Evolutionary conservation across 2,329 filamentous ascomycete genomes (phyloP).

Genomic region (Colletotrichum sp.): DNA sequence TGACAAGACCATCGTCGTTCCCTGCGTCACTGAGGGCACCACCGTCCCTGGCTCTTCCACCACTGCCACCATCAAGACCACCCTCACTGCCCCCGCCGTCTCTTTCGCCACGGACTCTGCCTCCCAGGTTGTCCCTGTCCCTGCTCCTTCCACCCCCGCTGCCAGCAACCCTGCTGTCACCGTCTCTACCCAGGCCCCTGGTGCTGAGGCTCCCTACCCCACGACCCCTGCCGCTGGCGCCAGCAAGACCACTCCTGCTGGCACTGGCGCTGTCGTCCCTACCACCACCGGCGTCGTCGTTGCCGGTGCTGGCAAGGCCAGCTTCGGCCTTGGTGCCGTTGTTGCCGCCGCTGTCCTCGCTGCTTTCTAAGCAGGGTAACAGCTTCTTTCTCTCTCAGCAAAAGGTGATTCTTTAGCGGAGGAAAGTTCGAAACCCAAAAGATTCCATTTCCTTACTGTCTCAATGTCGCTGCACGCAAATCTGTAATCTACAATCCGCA

Average conservation of each 20-base stretch:
- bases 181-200: slow-evolving; percentile 24
- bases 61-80: slow-evolving; percentile 55
- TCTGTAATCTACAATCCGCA: slow-evolving; percentile 19
- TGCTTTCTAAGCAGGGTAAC: slow-evolving; percentile 24
- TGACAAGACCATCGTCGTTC: slow-evolving; percentile 51
- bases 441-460: slow-evolving; percentile 25
- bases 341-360: slow-evolving; percentile 48
- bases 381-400: background rate
- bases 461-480: slow-evolving; percentile 21
- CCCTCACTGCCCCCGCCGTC: slow-evolving; percentile 58
- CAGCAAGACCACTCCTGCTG: slow-evolving; percentile 27
- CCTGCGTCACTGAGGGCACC: slow-evolving; percentile 53
- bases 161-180: slow-evolving; percentile 22
- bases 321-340: slow-evolving; percentile 50
- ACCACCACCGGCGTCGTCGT: slow-evolving; percentile 36
- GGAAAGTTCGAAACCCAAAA: slow-evolving; percentile 20
- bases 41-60: slow-evolving; percentile 49
- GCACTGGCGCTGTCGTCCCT: slow-evolving; percentile 38
- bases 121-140: slow-evolving; percentile 42
- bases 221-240: slow-evolving; percentile 29
- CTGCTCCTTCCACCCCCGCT: slow-evolving; percentile 38
- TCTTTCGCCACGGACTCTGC: slow-evolving; percentile 45
- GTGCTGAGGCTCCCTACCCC: slow-evolving; percentile 23
- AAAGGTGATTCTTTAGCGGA: slow-evolving; percentile 6
- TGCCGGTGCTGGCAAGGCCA: slow-evolving; percentile 43